Conservation (phyloP, 805 yeast species). For the Tetrapisispora taiwanensis region DNA sequence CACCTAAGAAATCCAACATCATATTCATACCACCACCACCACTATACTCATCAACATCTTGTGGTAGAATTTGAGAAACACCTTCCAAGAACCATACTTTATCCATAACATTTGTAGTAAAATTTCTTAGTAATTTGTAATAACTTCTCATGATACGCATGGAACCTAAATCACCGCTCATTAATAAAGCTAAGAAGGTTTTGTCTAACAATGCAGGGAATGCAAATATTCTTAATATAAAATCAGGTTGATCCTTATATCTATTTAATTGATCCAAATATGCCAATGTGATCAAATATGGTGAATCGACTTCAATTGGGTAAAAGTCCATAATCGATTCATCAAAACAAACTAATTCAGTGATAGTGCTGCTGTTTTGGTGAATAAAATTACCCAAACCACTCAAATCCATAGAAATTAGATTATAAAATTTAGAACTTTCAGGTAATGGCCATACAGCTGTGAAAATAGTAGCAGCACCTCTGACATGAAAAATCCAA, state of each 20-base stretch:
- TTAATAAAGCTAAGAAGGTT: slow-evolving; percentile 61
- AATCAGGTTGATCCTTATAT: slow-evolving; percentile 77
- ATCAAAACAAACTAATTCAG: slow-evolving; percentile 75
- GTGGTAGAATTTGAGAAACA: slow-evolving; percentile 78
- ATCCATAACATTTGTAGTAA: slow-evolving; percentile 79
- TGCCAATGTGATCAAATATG: slow-evolving; percentile 76
- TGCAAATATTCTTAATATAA: slow-evolving; percentile 77
- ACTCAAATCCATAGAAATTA: slow-evolving; percentile 79
- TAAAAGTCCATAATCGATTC: slow-evolving; percentile 74
- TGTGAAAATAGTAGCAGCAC: slow-evolving; percentile 89
- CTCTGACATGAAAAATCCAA: slow-evolving; percentile 95
- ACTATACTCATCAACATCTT: slow-evolving; percentile 85
- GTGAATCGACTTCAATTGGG: slow-evolving; percentile 76
- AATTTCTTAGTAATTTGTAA: slow-evolving; percentile 69
- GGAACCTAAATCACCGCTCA: slow-evolving; percentile 78
- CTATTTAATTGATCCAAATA: slow-evolving; percentile 74
- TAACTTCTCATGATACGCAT: slow-evolving; percentile 87
- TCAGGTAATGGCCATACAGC: slow-evolving; percentile 89
- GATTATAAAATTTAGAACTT: slow-evolving; percentile 52
- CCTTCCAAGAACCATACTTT: slow-evolving; percentile 93
- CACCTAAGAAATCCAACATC: slow-evolving; percentile 84
- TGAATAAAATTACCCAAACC: slow-evolving; percentile 63
- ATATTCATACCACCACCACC: slow-evolving; percentile 89
- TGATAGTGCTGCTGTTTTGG: slow-evolving; percentile 32
- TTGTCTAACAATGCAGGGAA: slow-evolving; percentile 89